These are phyloP conservation scores for Cymbopogon citratus DNA, from an alignment of 176 grass and related monocot species.

Conservation along the genomic window DNA sequence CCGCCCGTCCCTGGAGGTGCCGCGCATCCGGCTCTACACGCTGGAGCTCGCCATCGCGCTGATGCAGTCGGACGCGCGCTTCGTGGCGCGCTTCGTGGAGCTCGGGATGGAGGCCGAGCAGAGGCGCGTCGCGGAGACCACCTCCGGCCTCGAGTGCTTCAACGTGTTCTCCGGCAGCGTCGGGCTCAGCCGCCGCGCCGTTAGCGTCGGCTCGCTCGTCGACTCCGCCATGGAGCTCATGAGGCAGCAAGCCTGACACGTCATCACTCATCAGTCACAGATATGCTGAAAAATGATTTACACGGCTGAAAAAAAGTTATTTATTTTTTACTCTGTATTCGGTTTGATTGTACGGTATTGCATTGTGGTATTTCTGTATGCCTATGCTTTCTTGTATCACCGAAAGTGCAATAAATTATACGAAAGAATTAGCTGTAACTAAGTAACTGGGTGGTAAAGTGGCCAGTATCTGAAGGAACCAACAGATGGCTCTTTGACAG, in stretches of 20 bases:
- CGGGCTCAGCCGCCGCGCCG: slow-evolving; percentile 45
- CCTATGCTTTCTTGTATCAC: neutral
- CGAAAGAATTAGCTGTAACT: no score
- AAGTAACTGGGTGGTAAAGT: slow-evolving; percentile 49
- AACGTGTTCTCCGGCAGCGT: slow-evolving; percentile 78
- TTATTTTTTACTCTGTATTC: neutral
- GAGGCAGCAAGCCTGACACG: neutral
- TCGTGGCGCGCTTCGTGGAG: slow-evolving; percentile 30
- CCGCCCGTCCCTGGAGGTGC: slow-evolving; percentile 42
- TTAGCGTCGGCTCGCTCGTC: slow-evolving; percentile 39
- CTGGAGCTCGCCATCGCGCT: slow-evolving; percentile 53
- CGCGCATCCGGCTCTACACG: slow-evolving; percentile 53
- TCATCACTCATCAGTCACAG: no score
- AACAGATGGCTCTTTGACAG: slow-evolving; percentile 47
- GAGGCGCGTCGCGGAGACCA: slow-evolving; percentile 40
- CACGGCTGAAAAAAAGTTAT: neutral
- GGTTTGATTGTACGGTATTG: neutral
- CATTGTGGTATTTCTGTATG: neutral
- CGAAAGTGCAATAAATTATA: no score
- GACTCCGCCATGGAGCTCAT: slow-evolving; percentile 42
- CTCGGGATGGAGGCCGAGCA: slow-evolving; percentile 49
- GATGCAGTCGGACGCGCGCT: slow-evolving; percentile 41
- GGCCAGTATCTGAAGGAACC: slow-evolving; percentile 63
- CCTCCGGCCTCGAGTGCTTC: slow-evolving; percentile 77
- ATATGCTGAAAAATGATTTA: neutral